Conservation (phyloP, 306 rosid species). For the Vigna reflexopilosa region DNA sequence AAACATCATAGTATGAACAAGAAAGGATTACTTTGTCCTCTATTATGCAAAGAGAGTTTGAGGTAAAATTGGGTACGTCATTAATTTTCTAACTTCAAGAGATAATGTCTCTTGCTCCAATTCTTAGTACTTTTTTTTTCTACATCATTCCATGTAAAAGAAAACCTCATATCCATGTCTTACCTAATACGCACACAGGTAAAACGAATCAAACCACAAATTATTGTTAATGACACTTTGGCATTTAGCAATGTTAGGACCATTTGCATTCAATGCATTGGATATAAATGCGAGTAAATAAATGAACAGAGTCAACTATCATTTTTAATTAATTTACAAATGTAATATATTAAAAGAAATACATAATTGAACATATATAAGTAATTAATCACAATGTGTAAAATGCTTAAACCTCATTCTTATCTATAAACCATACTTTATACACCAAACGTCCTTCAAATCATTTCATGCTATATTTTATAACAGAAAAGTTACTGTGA, state of each 20-base stretch:
- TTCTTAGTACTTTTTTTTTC: background rate
- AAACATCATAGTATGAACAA: constrained; percentile 22
- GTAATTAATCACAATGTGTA: constrained; percentile 9
- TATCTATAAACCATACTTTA: constrained; percentile 35
- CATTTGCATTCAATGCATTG: constrained; percentile 13
- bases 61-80: constrained; percentile 8
- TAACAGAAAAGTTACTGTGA: too few species aligned
- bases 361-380: background rate
- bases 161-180: background rate
- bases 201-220: constrained; percentile 1
- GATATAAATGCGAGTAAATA: background rate
- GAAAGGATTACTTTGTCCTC: too few species aligned
- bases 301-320: background rate
- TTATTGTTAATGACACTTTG: background rate
- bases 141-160: constrained; percentile 9
- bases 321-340: background rate
- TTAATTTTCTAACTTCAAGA: background rate
- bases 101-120: constrained; percentile 17
- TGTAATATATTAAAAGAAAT: background rate
- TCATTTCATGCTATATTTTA: background rate
- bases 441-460: constrained; percentile 7
- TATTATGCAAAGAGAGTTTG: background rate
- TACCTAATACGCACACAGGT: constrained; percentile 31
- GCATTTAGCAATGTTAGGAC: constrained; percentile 33
- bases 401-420: constrained; percentile 27